Evolutionary conservation across 164 flowering plant species (phyloP).

Genomic region (Vitis labrusca): DNA sequence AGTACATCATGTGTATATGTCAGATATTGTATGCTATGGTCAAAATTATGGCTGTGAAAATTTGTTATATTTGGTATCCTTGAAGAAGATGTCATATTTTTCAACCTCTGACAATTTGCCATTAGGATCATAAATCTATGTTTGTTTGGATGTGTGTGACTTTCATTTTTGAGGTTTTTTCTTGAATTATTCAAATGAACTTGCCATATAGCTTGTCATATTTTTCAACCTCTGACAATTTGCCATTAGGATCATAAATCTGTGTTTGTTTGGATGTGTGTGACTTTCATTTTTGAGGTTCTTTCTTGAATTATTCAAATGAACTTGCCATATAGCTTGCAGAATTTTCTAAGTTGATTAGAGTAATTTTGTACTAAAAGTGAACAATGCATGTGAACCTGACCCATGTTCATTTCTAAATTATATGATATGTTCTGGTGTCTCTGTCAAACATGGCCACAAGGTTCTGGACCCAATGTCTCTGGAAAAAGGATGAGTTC

Average conservation of each 20-base stretch:
- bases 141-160: too few relatives aligned
- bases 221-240: too few relatives aligned
- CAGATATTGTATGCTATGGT: background rate
- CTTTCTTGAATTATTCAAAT: background rate
- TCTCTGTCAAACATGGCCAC: conserved; percentile 9
- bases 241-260: too few relatives aligned
- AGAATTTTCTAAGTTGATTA: background rate
- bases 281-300: too few relatives aligned
- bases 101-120: too few relatives aligned
- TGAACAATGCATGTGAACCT: conserved; percentile 14
- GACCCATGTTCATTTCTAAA: conserved; percentile 4
- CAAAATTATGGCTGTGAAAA: background rate
- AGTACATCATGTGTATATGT: background rate
- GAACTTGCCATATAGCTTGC: background rate
- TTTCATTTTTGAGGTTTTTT: background rate
- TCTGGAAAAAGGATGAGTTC: background rate
- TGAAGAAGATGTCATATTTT: background rate
- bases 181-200: background rate
- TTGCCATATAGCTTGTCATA: background rate
- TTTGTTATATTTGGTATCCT: background rate
- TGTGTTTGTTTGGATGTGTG: too few relatives aligned
- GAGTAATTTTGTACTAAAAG: background rate
- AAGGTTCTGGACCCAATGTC: conserved; percentile 5
- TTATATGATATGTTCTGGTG: background rate
- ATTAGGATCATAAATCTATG: too few relatives aligned